These are phyloP conservation scores for Fusarium xylarioides DNA, from an alignment of 2,329 filamentous ascomycete species.

Conservation along the genomic window DNA sequence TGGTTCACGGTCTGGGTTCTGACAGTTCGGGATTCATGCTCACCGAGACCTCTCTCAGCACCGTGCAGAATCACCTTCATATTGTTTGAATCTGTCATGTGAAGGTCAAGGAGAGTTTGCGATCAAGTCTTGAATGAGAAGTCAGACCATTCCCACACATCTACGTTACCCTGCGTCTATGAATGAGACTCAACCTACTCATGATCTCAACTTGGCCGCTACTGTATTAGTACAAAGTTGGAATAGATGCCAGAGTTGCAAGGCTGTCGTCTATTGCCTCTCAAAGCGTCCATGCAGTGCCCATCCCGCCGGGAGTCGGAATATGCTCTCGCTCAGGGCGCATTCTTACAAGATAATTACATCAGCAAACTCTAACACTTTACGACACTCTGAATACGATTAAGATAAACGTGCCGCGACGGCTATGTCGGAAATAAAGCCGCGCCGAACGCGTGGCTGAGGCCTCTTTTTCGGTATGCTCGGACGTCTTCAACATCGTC, in stretches of 20 bases:
- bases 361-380: not conserved
- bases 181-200: not conserved
- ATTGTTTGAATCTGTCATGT: not conserved
- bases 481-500: not conserved
- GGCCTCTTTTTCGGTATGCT: not conserved
- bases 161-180: not conserved
- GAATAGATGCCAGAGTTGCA: not conserved
- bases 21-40: not conserved
- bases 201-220: not conserved
- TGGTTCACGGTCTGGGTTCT: too few relatives aligned
- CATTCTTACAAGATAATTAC: not conserved
- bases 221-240: not conserved
- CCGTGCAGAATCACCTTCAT: not conserved
- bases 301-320: not conserved
- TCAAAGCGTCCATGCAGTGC: not conserved
- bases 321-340: not conserved
- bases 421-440: not conserved
- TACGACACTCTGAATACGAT: not conserved
- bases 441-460: not conserved
- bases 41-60: not conserved
- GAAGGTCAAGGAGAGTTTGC: not conserved
- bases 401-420: not conserved
- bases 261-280: not conserved
- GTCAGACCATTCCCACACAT: not conserved
- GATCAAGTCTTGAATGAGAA: not conserved